A percentile compares a stretch with the other conserved stretches of the same genome.
Conservation (phyloP, 2,329 filamentous ascomycete species). For the Gnomoniopsis smithogilvyi region DNA sequence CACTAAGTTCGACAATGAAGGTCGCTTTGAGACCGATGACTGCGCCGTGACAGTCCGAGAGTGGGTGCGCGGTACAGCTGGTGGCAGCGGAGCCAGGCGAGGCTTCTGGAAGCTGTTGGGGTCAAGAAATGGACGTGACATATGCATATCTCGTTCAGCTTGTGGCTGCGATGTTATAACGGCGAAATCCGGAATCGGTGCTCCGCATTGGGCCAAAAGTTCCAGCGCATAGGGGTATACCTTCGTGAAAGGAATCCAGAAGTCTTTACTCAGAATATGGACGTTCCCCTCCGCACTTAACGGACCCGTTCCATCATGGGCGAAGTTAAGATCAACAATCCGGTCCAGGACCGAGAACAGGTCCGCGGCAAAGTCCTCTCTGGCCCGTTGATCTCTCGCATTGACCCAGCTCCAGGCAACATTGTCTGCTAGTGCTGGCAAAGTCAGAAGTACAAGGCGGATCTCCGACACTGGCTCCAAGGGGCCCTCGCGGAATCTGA, state of each 20-base stretch:
- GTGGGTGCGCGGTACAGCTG: not conserved
- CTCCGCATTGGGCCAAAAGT: slow-evolving; percentile 29
- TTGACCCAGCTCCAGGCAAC: slow-evolving; percentile 31
- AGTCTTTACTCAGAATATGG: slow-evolving; percentile 16
- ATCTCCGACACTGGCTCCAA: not conserved
- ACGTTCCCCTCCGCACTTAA: slow-evolving; percentile 16
- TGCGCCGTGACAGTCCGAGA: not conserved
- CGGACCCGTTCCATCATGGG: slow-evolving; percentile 18
- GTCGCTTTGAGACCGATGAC: not conserved
- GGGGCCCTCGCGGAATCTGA: not conserved
- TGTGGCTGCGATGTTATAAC: too few species aligned
- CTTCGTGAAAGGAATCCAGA: slow-evolving; percentile 23
- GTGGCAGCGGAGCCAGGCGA: not conserved
- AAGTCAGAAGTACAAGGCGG: slow-evolving; percentile 26
- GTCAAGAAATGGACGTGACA: not conserved
- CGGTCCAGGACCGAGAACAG: slow-evolving; percentile 33
- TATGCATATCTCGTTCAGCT: not conserved
- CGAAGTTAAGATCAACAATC: slow-evolving; percentile 22
- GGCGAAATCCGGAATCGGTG: slow-evolving; percentile 18
- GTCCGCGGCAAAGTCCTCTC: slow-evolving; percentile 25
- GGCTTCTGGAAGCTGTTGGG: not conserved
- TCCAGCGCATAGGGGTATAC: slow-evolving; percentile 23
- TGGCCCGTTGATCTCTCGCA: slow-evolving; percentile 12
- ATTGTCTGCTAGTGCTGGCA: slow-evolving; percentile 32
- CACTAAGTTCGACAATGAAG: not conserved